These are phyloP conservation scores for Lasiodiplodia sp. DNA, from an alignment of 2,329 filamentous ascomycete genomes.

Conservation along the genomic window DNA sequence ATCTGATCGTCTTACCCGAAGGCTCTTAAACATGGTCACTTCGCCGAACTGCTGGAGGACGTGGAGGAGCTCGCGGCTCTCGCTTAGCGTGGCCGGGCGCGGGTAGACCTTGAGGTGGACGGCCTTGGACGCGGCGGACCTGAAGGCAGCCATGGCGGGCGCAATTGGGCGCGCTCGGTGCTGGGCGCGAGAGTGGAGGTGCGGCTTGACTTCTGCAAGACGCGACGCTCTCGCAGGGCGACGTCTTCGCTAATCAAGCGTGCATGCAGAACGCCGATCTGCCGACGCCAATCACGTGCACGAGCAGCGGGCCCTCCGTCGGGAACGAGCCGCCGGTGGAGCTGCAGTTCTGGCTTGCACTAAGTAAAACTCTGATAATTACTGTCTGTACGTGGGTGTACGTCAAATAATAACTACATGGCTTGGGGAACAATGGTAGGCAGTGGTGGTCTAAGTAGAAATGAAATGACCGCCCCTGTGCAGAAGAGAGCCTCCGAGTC, in stretches of 20 bases:
- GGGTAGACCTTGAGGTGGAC: constrained; percentile 57
- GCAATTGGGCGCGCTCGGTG: background rate
- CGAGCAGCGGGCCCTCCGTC: background rate
- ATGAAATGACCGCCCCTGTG: constrained; percentile 15
- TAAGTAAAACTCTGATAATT: constrained; percentile 8
- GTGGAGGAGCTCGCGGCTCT: constrained; percentile 57
- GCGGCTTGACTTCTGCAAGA: constrained; percentile 16
- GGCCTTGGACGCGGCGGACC: constrained; percentile 44
- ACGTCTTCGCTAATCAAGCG: constrained; percentile 17
- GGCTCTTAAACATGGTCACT: constrained; percentile 55
- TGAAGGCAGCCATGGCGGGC: background rate
- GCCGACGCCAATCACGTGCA: constrained; percentile 23
- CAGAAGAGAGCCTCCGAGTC: constrained; percentile 11
- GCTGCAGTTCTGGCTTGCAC: background rate
- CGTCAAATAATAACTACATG: constrained; percentile 10
- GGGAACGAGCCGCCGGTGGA: background rate
- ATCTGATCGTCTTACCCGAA: constrained; percentile 44
- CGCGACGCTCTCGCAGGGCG: constrained; percentile 9
- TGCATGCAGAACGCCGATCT: constrained; percentile 19
- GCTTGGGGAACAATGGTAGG: background rate
- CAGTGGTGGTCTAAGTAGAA: background rate
- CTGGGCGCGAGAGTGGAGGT: constrained; percentile 2
- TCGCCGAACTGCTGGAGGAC: constrained; percentile 58
- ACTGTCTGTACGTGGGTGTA: background rate
- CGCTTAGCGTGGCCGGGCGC: constrained; percentile 55